Base-by-base conservation (phyloP, 495 filamentous ascomycete species). In the Lepidopterella palustris region DNA sequence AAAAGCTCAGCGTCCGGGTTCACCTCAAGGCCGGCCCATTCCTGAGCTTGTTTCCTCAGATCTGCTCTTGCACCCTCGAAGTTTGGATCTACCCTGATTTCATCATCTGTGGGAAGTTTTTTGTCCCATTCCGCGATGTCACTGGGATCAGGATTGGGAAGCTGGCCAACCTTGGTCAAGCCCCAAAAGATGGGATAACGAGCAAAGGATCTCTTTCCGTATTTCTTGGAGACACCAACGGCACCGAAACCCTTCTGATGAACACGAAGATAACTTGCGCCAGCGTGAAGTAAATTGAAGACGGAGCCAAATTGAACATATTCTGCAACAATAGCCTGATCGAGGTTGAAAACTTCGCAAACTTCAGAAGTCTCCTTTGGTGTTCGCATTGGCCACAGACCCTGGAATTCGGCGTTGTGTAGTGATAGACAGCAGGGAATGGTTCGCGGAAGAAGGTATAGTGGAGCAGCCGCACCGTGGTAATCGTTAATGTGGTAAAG, bases 401-500 rank as follows among this genome's bases (percentile, higher is more conserved):
- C 84, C 63, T 88, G 86, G 63, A 88, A 88, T 69, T 90, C 85
- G 31, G 84, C 87, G 61, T 89, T 85, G 70, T 85, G 82, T 18
- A 83, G 78, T 25, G 76, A 77, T n/a, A 85, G 67, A 60, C 81
- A 84, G 65, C 79, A 80, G 0, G 83, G 83, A 40, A 85, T 79
- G 2, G 78, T 85, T 35, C 80, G 72, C 13, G 87, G 87, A 4
- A 89, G 76, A 18, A 88, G 76, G 59, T 90, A 86, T 5, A 90
- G 73, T 10, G 85, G 86, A 35, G 87, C 87, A 5, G 86, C 71
- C 18, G 87, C 84, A 28, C 87, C 87, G 59, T 90, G 87, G 68
- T 89, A 90, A 68, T 90, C 87, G 70, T 90, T 90, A 67, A 89
- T 85, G 68, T 90, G 87, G 67, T 90, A 90, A 21, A 90, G 67